Percentiles rank a stretch among this genome's conserved stretches.
phyloP scores from a whole-genome alignment of 2,329 filamentous ascomycete species.

The Aspergillus luchuensis region DNA sequence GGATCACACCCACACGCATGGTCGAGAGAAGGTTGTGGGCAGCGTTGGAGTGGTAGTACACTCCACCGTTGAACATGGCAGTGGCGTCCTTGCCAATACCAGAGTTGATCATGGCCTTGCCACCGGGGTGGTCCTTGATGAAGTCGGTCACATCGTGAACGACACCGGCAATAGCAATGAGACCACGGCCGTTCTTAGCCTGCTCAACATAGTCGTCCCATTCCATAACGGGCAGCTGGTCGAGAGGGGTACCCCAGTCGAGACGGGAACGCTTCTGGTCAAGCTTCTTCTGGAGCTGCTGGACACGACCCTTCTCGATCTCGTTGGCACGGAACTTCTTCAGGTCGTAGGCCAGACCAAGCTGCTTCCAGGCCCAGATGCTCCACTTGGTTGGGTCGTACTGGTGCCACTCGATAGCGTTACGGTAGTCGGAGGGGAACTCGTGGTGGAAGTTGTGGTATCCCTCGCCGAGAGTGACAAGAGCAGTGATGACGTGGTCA shows the following conservation, averaged over 20 bases:
- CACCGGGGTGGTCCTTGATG: slow-evolving; percentile 87
- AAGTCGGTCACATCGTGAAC: slow-evolving; percentile 83
- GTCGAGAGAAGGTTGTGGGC: slow-evolving; percentile 86
- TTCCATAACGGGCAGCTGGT: slow-evolving; percentile 80
- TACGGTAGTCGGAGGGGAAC: slow-evolving; percentile 90
- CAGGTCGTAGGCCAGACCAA: slow-evolving; percentile 81
- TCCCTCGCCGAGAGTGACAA: slow-evolving; percentile 82
- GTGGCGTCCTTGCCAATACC: slow-evolving; percentile 86
- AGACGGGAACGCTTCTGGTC: slow-evolving; percentile 80
- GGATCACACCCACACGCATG: slow-evolving; percentile 84
- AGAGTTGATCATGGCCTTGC: slow-evolving; percentile 80
- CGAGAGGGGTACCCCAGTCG: slow-evolving; percentile 83
- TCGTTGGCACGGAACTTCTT: slow-evolving; percentile 92
- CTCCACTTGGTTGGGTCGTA: slow-evolving; percentile 91
- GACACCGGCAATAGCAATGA: slow-evolving; percentile 78
- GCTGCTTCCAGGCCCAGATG: slow-evolving; percentile 81
- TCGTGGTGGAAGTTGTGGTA: slow-evolving; percentile 98
- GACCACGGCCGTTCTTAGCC: slow-evolving; percentile 73
- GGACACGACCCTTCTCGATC: slow-evolving; percentile 86
- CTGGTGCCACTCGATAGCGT: slow-evolving; percentile 87
- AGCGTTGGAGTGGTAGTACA: slow-evolving; percentile 87
- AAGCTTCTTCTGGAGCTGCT: slow-evolving; percentile 90
- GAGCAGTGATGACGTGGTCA: slow-evolving; percentile 81
- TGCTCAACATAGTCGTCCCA: slow-evolving; percentile 85
- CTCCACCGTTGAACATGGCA: slow-evolving; percentile 87